Base-by-base conservation (phyloP, 768 basidiomycete species). In the Phanerochaete sordida region DNA sequence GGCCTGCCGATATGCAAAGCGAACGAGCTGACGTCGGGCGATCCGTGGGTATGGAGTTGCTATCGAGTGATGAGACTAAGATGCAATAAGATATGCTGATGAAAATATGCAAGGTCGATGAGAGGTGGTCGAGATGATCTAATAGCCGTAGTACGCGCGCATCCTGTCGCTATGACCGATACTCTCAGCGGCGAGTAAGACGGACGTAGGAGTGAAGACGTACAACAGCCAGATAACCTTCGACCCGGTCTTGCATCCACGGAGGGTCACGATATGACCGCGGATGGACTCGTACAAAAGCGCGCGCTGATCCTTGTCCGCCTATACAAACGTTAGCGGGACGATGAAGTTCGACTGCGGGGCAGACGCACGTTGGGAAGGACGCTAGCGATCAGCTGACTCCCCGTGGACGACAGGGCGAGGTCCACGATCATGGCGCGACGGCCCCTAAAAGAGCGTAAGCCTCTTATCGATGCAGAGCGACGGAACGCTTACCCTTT, bases 151-250 rank as follows among this genome's bases (percentile, higher is more conserved):
- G 69, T 86, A 86, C 58, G 84, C 84, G 61, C 84, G 84, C 83
- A 84, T 28, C 23, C n/a, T 15, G 19, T 24, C 65, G 65, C 50
- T 65, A 24, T 59, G n/a, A n/a, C 35, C 35, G 45, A 31, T n/a
- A 15, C 11, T 24, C 60, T 27, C 50, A 82, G 81, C 84, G 85
- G 86, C 70, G 82, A 78, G 66, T 85, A 77, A 77, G 56, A 68
- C 27, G 28, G 56, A 16, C 60, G 50, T 46, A 31, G 43, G 43
- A 39, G 15, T 35, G 19, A 62, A 31, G 2, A 72, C 81, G 50
- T 69, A 83, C 81, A 94, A 94, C 52, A 94, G 79, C 92, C 92
- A 94, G 68, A 93, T 93, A 68, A 93, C 90, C 70, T 92, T 93
- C 0, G 91, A 93, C 27, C 92, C 92, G 1, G 92, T 92, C 79